These are phyloP conservation scores for Entomortierella beljakovae DNA, from an alignment of 192 early-diverging fungal species.

Conservation along the genomic window DNA sequence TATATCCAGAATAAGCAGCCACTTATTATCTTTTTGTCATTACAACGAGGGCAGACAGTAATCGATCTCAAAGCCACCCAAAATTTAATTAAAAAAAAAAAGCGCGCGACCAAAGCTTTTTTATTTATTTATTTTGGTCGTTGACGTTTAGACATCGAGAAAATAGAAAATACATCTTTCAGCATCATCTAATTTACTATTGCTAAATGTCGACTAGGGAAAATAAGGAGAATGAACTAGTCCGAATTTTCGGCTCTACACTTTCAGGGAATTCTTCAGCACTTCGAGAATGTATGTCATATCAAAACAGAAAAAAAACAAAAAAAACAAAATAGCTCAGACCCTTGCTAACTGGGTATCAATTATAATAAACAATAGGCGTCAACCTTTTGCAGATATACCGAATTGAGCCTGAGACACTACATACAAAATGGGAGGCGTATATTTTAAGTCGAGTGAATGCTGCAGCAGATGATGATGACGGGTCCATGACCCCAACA, in stretches of 20 bases:
- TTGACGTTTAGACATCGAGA: not conserved
- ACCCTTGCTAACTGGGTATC: too few relatives aligned
- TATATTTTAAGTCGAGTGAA: conserved; percentile 34
- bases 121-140: not conserved
- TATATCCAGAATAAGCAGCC: too few relatives aligned
- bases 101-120: not conserved
- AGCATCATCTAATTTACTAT: not conserved
- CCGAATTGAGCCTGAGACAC: conserved; percentile 27
- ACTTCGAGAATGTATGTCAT: conserved; percentile 22
- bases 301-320: too few relatives aligned
- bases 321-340: too few relatives aligned
- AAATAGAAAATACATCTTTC: not conserved
- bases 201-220: conserved; percentile 1
- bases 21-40: too few relatives aligned
- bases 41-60: too few relatives aligned
- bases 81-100: not conserved
- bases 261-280: conserved; percentile 13
- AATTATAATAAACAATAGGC: not conserved
- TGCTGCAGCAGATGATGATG: conserved; percentile 11
- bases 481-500: conserved; percentile 26
- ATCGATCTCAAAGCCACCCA: not conserved
- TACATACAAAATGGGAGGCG: conserved; percentile 52
- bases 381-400: conserved; percentile 30
- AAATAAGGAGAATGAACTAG: conserved; percentile 2
- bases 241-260: conserved; percentile 18